phyloP scores from a whole-genome alignment of 1,284 basidiomycete species.

The Leucoagaricus sp. region DNA sequence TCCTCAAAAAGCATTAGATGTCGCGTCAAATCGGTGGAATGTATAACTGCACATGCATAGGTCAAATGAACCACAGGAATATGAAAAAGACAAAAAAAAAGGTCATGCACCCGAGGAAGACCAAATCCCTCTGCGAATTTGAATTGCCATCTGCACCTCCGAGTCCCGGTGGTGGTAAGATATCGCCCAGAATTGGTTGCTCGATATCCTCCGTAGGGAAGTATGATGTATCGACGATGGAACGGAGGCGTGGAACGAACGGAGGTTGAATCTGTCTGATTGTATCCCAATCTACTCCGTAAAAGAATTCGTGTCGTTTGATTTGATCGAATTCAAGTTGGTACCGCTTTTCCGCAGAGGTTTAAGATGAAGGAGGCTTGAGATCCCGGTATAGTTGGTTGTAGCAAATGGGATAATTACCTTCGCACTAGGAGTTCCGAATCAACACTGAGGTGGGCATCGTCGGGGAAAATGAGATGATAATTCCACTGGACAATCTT shows the following conservation, averaged over 20 bases:
- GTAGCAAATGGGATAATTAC: constrained; percentile 36
- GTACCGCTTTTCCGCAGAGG: constrained; percentile 81
- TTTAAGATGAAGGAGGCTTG: constrained; percentile 83
- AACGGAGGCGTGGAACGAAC: constrained; percentile 91
- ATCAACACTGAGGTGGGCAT: constrained; percentile 92
- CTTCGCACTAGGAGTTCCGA: constrained; percentile 90
- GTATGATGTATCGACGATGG: constrained; percentile 94
- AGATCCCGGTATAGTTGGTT: not conserved
- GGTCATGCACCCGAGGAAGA: constrained; percentile 81
- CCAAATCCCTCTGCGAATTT: constrained; percentile 81
- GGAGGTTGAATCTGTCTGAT: constrained; percentile 94
- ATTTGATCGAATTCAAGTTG: constrained; percentile 89
- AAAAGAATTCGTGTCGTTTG: constrained; percentile 94
- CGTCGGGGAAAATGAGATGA: constrained; percentile 91
- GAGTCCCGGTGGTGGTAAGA: constrained; percentile 63
- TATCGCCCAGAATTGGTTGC: constrained; percentile 41
- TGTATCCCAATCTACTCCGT: constrained; percentile 92
- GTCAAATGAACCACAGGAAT: not conserved
- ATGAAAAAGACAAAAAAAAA: not conserved
- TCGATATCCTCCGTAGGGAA: constrained; percentile 98
- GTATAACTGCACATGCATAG: constrained; percentile 11
- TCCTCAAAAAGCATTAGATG: not conserved
- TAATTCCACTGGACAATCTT: constrained; percentile 97
- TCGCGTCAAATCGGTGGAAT: constrained; percentile 1
- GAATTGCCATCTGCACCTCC: constrained; percentile 44